Conservation (phyloP, 2,329 filamentous ascomycete species). For the Aureobasidium melanogenum region DNA sequence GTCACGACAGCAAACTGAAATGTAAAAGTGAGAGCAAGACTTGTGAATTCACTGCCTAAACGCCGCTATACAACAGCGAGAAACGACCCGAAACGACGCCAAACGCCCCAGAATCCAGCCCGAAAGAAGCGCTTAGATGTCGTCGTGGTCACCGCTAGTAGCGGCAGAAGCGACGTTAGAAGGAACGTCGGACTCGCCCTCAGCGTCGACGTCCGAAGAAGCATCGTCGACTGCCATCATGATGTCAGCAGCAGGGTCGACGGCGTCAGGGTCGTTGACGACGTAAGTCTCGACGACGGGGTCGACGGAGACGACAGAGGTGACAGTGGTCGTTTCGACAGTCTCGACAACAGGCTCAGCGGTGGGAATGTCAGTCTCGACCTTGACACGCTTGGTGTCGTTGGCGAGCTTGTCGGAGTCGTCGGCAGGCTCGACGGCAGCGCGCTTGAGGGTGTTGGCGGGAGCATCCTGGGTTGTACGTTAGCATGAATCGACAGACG, state of each 20-base stretch:
- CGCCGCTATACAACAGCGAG: no score
- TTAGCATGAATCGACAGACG: neutral
- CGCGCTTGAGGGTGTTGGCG: neutral
- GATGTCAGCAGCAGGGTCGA: neutral
- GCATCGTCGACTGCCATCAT: neutral
- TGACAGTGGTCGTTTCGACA: neutral
- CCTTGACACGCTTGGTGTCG: neutral
- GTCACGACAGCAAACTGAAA: no score
- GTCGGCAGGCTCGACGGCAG: neutral
- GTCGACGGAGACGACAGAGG: neutral
- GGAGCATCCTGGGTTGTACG: neutral
- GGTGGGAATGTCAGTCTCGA: neutral
- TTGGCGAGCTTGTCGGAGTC: neutral
- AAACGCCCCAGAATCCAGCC: no score
- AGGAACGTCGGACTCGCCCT: neutral
- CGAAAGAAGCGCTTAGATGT: neutral
- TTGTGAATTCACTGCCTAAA: no score
- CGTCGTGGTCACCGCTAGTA: neutral
- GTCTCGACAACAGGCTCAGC: neutral
- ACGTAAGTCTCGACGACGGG: neutral
- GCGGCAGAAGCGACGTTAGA: neutral
- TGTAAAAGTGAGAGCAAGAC: no score
- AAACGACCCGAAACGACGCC: no score
- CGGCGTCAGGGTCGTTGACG: neutral
- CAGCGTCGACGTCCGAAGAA: neutral